Conservation (phyloP, 305 asterid genomes). For the Andrographis paniculata region DNA sequence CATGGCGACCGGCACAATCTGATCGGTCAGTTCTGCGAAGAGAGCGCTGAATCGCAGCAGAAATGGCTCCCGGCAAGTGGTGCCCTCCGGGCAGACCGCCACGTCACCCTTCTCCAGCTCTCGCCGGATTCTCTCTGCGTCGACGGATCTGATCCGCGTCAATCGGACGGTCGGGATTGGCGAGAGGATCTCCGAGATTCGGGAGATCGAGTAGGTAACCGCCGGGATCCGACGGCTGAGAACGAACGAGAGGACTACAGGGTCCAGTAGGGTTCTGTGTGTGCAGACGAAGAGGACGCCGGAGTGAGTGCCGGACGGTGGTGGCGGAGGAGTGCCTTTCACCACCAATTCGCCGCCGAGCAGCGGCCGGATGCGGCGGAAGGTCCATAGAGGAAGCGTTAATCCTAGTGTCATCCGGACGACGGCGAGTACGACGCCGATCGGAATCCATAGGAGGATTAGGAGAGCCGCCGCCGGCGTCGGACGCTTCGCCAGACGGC, state of each 20-base stretch:
- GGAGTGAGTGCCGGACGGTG: slow-evolving; percentile 51
- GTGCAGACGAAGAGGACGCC: slow-evolving; percentile 95
- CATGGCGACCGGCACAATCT: slow-evolving; percentile 85
- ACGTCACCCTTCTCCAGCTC: slow-evolving; percentile 75
- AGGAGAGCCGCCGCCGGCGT: slow-evolving; percentile 66
- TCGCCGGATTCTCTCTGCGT: slow-evolving; percentile 66
- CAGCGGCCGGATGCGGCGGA: slow-evolving; percentile 75
- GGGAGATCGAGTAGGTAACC: slow-evolving; percentile 93
- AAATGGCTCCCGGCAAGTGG: slow-evolving; percentile 88
- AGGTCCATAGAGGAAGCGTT: slow-evolving; percentile 83
- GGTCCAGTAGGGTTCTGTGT: slow-evolving; percentile 90
- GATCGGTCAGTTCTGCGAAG: slow-evolving; percentile 84
- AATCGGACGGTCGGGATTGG: slow-evolving; percentile 93
- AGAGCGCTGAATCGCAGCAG: slow-evolving; percentile 79
- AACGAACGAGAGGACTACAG: slow-evolving; percentile 71
- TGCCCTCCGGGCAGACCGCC: slow-evolving; percentile 98
- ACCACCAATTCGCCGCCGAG: slow-evolving; percentile 77
- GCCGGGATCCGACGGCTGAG: slow-evolving; percentile 72
- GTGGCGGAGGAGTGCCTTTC: slow-evolving; percentile 72
- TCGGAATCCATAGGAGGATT: slow-evolving; percentile 90
- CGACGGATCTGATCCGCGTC: slow-evolving; percentile 81
- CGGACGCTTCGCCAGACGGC: slow-evolving; percentile 77
- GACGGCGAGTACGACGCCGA: slow-evolving; percentile 74
- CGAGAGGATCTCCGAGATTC: slow-evolving; percentile 67
- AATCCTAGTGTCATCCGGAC: slow-evolving; percentile 81